These are phyloP conservation scores for Ramalina peruviana DNA, from an alignment of 495 filamentous ascomycete genomes.

Conservation along the genomic window DNA sequence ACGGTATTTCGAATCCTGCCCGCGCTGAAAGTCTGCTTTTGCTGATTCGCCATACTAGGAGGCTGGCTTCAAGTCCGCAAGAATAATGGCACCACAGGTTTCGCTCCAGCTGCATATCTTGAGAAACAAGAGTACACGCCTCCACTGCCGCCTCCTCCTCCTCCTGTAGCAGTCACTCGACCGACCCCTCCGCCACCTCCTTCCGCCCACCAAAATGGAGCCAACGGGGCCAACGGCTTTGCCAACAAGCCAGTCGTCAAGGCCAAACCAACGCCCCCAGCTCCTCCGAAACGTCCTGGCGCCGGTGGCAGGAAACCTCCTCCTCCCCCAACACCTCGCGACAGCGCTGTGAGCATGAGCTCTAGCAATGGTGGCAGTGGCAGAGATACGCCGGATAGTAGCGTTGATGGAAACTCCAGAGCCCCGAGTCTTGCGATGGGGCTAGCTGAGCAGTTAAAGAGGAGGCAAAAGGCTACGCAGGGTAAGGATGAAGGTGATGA, in stretches of 20 bases:
- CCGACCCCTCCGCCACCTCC: constrained; percentile 33
- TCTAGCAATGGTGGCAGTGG: constrained; percentile 50
- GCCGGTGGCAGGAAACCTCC: constrained; percentile 51
- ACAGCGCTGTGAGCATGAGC: constrained; percentile 61
- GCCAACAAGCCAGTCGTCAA: constrained; percentile 33
- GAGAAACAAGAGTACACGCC: constrained; percentile 50
- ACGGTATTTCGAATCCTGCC: not conserved
- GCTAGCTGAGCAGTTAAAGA: constrained; percentile 67
- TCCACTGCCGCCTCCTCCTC: constrained; percentile 43
- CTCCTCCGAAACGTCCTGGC: constrained; percentile 79
- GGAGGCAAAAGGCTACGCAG: constrained; percentile 58
- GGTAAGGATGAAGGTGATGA: constrained; percentile 51
- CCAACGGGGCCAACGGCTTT: constrained; percentile 5
- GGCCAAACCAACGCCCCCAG: constrained; percentile 62
- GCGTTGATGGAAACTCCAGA: constrained; percentile 34
- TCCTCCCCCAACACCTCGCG: constrained; percentile 47
- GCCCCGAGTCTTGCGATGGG: constrained; percentile 64
- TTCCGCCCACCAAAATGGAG: constrained; percentile 34
- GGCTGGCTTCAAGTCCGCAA: constrained; percentile 92
- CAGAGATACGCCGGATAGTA: constrained; percentile 52
- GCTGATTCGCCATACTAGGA: constrained; percentile 17
- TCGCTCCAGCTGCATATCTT: constrained; percentile 87
- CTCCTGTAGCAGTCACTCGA: constrained; percentile 39
- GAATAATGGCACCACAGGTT: constrained; percentile 48
- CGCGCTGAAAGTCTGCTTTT: not conserved